Evolutionary conservation across 768 basidiomycete species (phyloP), one percentile per base, ranked within the genome.

Genomic region (Suillus subluteus): DNA sequence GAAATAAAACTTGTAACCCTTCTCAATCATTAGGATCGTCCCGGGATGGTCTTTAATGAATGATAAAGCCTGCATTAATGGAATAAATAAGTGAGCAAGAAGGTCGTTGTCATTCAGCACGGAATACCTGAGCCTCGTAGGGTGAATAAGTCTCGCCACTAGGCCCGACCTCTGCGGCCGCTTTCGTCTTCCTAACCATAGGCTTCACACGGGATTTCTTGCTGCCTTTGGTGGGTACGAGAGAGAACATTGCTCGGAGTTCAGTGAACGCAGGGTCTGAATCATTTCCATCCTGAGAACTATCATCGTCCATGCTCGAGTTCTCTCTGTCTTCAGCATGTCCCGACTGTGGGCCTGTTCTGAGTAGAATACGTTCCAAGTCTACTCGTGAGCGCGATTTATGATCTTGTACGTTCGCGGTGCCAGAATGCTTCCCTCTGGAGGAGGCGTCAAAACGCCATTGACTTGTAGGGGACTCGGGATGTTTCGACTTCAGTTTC

Each of bases 1-100:
- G 75, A 96, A 95, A 63, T 82, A 86, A 74, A 88, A 91, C 75
- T 91, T 95, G 76, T 96, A 96, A 6, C 94, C 94, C 37, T 91
- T 88, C 75, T 95, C 90, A 30, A 96, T 80, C 84, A 95, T 88
- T 15, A 96, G 80, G 43, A 96, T 68, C 5, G 87, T 87, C 13
- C 84, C 91, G 1, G 84, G 82, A 75, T 93, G 82, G 23, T 88
- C 85, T 63, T 81, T 79, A 77, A 93, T 92, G 15, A 95, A 78
- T 64, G 84, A 89, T 67, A 72, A 56, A 1, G 70, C 75, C 77
- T 78, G 44, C 13, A 66, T 67, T 5, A 48, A 40, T 4, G 8
- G 6, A 30, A 30, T 7, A 32, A 55, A 18, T 16, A 55, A 54
- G 18, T 38, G 16, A n/a, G 38, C 7, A 56, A 62, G 32, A 65